Base-by-base conservation (phyloP, 1,284 basidiomycete genomes). In the Tremellales sp. region DNA sequence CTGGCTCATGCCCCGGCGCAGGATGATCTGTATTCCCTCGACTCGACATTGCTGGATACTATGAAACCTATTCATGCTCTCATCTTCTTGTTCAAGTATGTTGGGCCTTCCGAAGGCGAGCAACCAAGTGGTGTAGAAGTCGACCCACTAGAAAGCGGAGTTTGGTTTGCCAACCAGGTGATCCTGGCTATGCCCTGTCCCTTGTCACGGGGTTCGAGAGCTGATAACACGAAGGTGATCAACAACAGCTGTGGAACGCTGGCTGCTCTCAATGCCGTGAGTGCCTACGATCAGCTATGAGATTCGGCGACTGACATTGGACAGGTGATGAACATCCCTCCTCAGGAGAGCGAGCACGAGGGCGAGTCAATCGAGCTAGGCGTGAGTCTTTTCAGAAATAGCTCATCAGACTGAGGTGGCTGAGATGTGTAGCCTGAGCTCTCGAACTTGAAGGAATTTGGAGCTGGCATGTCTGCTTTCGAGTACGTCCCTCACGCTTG, bases 41-140 rank as follows among this genome's bases (percentile, higher is more conserved):
- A 94, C 61, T 62, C 83, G 0, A 82, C 82, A 17, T 80, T 84
- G 8, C 76, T 94, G 15, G 78, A 81, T 19, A 76, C 82, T 4
- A 76, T 93, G 21, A 81, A 87, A 64, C 90, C 90, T 39, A 77
- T 94, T 4, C 85, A 87, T 57, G 89, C 91, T 1, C 79, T 94
- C 40, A 86, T 94, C 58, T 94, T 96, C 70, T 79, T 96, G 48
- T 96, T 96, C 80, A 94, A 94, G 78, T 94, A 88, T 83, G 76
- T 89, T 25, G 83, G 84, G 33, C 62, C 67, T 57, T 68, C 69
- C 40, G 73, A 73, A 60, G 77, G 49, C 76, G 80, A 53, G 64
- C 75, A 48, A 6, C 37, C 52, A 17, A 52, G 48, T 40, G 72
- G 76, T 40, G 75, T 78, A 13, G 75, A 74, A 39, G 73, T 77